Evolutionary conservation across 768 basidiomycete species (phyloP).

Genomic region (Obba rivulosa): DNA sequence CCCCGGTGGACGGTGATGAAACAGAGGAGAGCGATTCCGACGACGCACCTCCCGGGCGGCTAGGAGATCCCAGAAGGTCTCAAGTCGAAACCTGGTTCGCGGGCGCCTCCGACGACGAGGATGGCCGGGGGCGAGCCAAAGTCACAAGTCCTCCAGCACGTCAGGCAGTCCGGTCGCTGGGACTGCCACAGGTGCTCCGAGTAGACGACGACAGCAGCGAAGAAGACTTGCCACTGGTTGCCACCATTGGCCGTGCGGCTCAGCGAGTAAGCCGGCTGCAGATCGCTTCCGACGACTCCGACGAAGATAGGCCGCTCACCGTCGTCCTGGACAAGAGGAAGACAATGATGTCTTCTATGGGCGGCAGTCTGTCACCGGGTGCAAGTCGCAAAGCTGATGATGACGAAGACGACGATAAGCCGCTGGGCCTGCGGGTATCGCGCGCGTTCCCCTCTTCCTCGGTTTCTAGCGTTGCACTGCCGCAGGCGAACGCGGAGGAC

Average conservation of each 20-base stretch:
- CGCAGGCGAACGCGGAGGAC: slow-evolving; percentile 46
- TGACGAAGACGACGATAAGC: slow-evolving; percentile 51
- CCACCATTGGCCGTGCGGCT: slow-evolving; percentile 51
- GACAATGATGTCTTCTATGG: slow-evolving; percentile 34
- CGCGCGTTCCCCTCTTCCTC: slow-evolving; percentile 51
- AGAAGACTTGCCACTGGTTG: slow-evolving; percentile 74
- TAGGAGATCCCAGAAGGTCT: slow-evolving; percentile 2
- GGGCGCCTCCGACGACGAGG: slow-evolving; percentile 66
- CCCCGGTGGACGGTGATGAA: slow-evolving; percentile 34
- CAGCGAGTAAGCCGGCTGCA: slow-evolving; percentile 21
- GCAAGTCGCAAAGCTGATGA: slow-evolving; percentile 37
- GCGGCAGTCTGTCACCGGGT: slow-evolving; percentile 23
- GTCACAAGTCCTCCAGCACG: slow-evolving; percentile 38
- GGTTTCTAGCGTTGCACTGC: slow-evolving; percentile 50
- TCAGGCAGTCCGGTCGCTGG: slow-evolving; percentile 3
- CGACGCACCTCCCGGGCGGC: slow-evolving; percentile 10
- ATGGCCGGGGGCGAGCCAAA: slow-evolving; percentile 50
- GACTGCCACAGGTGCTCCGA: slow-evolving; percentile 12
- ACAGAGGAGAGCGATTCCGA: slow-evolving; percentile 52
- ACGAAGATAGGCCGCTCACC: slow-evolving; percentile 71
- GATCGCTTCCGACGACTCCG: slow-evolving; percentile 29
- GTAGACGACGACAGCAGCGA: slow-evolving; percentile 54
- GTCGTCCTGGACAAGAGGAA: slow-evolving; percentile 46
- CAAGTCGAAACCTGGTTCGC: slow-evolving; percentile 21
- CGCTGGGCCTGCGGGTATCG: slow-evolving; percentile 66